phyloP scores from a whole-genome alignment of 2,329 filamentous ascomycete species.

The Pseudodiploospora longispora region DNA sequence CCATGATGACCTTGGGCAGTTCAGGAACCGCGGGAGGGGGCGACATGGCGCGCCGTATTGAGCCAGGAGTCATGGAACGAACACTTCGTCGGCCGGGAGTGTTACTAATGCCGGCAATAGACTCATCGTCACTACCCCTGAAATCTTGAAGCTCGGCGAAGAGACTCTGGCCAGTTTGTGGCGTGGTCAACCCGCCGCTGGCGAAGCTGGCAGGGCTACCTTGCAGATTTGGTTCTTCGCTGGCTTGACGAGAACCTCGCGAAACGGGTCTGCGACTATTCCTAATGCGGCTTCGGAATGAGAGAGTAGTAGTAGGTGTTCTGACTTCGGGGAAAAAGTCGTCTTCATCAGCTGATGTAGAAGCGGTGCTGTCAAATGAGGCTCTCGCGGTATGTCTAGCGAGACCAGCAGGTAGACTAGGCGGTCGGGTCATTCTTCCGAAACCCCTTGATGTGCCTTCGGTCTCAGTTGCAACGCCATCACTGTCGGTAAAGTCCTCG shows the following conservation, averaged over 20 bases:
- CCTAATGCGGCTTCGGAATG: slow-evolving; percentile 61
- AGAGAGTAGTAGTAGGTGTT: slow-evolving; percentile 54
- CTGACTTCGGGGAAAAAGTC: slow-evolving; percentile 40
- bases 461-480: slow-evolving; percentile 86
- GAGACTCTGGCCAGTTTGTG: slow-evolving; percentile 61
- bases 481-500: slow-evolving; percentile 67
- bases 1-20: slow-evolving; percentile 46
- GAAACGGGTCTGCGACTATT: slow-evolving; percentile 54
- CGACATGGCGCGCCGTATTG: slow-evolving; percentile 34
- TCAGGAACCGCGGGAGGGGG: slow-evolving; percentile 41
- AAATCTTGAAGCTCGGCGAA: slow-evolving; percentile 86
- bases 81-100: slow-evolving; percentile 46
- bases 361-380: slow-evolving; percentile 82
- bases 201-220: slow-evolving; percentile 51
- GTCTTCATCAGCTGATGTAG: slow-evolving; percentile 73
- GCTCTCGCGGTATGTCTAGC: slow-evolving; percentile 44
- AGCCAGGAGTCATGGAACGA: slow-evolving; percentile 41
- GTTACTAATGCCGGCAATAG: slow-evolving; percentile 36
- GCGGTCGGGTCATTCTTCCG: slow-evolving; percentile 33
- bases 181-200: slow-evolving; percentile 41
- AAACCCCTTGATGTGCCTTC: slow-evolving; percentile 50
- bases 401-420: slow-evolving; percentile 30
- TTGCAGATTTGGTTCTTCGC: slow-evolving; percentile 49
- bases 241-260: slow-evolving; percentile 52
- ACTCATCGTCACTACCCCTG: slow-evolving; percentile 66